Percentiles rank a stretch among this genome's conserved stretches.
These are phyloP conservation scores for Isoetes engelmannii DNA, from an alignment of 83 land plant species.

Conservation along the genomic window DNA sequence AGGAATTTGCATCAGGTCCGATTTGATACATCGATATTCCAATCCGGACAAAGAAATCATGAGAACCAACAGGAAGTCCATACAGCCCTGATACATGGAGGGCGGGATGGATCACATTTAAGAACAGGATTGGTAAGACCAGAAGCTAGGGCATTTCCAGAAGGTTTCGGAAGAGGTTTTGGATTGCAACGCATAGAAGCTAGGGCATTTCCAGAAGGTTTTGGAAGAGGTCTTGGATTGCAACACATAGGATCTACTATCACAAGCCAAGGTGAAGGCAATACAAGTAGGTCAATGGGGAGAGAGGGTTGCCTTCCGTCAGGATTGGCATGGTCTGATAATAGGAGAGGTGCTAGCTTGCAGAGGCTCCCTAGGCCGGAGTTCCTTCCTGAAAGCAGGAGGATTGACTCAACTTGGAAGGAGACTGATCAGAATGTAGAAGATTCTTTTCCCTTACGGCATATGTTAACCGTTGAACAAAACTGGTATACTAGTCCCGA, in stretches of 20 bases:
- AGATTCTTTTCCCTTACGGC: constrained; percentile 53
- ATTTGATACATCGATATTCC: neutral
- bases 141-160: neutral
- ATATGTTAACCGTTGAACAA: constrained; percentile 65
- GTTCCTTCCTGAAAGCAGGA: neutral
- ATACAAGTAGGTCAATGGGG: neutral
- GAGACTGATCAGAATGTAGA: neutral
- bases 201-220: too few relatives aligned
- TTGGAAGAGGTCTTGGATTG: too few relatives aligned
- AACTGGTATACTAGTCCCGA: constrained; percentile 90
- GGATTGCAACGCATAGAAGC: constrained; percentile 1
- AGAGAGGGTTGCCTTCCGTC: neutral
- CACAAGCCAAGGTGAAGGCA: neutral
- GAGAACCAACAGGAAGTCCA: neutral
- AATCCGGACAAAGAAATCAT: neutral
- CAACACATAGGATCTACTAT: neutral
- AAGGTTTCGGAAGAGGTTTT: too few relatives aligned
- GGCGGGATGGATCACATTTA: neutral
- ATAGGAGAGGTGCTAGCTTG: neutral
- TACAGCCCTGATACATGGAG: neutral
- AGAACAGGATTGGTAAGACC: constrained; percentile 1
- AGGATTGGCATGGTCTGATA: neutral
- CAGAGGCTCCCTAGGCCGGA: neutral
- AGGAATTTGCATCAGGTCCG: neutral
- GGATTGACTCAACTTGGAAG: neutral